Evolutionary conservation across 2,329 filamentous ascomycete genomes (phyloP), one percentile per base, ranked within the genome.

Genomic region (Nemania sp.): DNA sequence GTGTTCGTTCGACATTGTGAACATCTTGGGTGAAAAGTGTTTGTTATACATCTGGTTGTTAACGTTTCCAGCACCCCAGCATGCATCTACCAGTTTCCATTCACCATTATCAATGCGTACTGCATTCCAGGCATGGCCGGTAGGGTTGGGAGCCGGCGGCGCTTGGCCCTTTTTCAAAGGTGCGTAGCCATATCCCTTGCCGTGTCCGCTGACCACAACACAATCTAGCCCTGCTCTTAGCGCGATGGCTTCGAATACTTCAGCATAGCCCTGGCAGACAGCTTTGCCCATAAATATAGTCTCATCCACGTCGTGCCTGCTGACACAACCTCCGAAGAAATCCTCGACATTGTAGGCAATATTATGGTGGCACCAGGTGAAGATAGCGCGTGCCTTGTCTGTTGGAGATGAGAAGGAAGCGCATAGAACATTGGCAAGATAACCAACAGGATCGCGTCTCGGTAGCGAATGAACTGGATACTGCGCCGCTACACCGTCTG

Each of bases 281-380:
- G 91, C 92, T 52, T 89, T 78, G 26, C 94, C 94, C 14, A 81
- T 81, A 24, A 84, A 80, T 9, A 97, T 82, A 1, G 89, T 93
- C 26, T 86, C 83, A 28, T 86, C 82, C 0, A 91, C 87, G 0
- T 84, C 87, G 36, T 84, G 85, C 6, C 81, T 77, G 58, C 84
- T 80, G 26, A 96, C 76, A 41, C 77, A 84, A 30, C 86, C 82
- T 52, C 80, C 82, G 67, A 95, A 95, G 75, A 97, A 96, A 20
- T 86, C 81, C 22, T 83, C 79, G 0, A 85, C 84, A 68, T 97
- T 90, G 69, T 97, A 99, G 41, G 80, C 80, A 53, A 99, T 86
- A 64, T 97, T 97, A 72, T 97, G 86, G 72, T 97, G 93, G 34
- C 92, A 84, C 94, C 94, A 99, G 1, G 89, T 90, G 69, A 97